A percentile compares a stretch with the other conserved stretches of the same genome.
Conservation (phyloP, 73 alveolate genomes). For the Stentor roeselii region DNA sequence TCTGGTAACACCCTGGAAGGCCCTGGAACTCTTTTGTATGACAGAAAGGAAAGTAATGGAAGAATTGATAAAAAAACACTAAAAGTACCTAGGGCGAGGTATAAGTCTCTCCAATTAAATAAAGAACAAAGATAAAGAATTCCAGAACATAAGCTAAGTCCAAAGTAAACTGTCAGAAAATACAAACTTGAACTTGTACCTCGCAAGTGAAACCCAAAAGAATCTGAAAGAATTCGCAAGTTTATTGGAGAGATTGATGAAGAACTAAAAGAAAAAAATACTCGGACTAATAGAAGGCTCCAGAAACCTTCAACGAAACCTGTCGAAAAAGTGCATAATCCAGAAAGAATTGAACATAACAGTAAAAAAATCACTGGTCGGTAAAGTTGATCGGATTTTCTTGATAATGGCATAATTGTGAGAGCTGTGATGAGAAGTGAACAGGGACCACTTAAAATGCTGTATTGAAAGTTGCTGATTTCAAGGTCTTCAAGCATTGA, state of each 20-base stretch:
- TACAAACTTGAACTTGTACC: not conserved
- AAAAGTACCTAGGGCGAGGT: not conserved
- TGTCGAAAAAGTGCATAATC: not conserved
- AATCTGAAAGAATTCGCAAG: not conserved
- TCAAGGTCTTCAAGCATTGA: conserved; percentile 15
- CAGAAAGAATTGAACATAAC: not conserved
- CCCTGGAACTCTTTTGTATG: not conserved
- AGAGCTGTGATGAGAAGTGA: not conserved
- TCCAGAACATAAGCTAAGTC: not conserved
- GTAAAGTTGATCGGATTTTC: not conserved
- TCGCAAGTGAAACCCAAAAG: not conserved
- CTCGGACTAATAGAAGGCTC: not conserved
- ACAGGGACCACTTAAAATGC: conserved; percentile 14
- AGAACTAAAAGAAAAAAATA: not conserved
- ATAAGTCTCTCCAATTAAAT: not conserved
- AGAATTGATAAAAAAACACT: not conserved
- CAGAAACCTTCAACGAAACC: not conserved
- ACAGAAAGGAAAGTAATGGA: not conserved
- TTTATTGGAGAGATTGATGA: not conserved
- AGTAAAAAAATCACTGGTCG: not conserved
- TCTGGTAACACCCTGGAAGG: not conserved
- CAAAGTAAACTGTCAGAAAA: conserved; percentile 9
- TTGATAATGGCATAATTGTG: not conserved
- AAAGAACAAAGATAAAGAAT: not conserved
- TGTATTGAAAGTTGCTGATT: not conserved